Conservation (phyloP, 1,284 basidiomycete species). For the Marasmius oreades region DNA sequence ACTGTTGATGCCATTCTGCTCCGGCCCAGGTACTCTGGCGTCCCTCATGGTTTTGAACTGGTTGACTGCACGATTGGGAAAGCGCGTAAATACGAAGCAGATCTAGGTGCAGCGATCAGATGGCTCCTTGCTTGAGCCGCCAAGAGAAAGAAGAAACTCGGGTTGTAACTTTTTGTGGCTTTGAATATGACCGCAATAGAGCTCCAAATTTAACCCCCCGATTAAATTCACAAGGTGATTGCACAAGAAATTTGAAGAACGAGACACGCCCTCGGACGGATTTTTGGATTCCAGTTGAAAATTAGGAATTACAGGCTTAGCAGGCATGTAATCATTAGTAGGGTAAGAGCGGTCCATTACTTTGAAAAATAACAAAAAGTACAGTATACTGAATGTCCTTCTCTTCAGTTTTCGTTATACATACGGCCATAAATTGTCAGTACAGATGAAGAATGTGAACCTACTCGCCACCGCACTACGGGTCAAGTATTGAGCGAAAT, state of each 20-base stretch:
- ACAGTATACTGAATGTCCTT: background rate
- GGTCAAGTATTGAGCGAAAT: background rate
- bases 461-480: background rate
- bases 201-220: too few relatives aligned
- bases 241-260: too few relatives aligned
- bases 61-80: background rate
- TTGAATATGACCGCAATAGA: too few relatives aligned
- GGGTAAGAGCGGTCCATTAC: too few relatives aligned
- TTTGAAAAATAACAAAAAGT: background rate
- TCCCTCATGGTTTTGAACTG: constrained; percentile 1
- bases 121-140: background rate
- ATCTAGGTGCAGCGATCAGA: background rate
- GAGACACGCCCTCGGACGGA: too few relatives aligned
- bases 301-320: too few relatives aligned
- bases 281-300: too few relatives aligned
- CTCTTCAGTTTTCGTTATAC: background rate
- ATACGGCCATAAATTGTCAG: background rate
- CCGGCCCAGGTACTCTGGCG: background rate
- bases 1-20: too few relatives aligned
- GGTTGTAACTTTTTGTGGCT: too few relatives aligned
- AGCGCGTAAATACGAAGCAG: background rate
- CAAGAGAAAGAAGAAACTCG: background rate
- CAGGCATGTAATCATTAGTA: too few relatives aligned
- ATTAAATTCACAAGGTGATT: too few relatives aligned
- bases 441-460: background rate